A percentile compares a stretch with the other conserved stretches of the same genome.
These are phyloP conservation scores for Protostelium mycophagum DNA, from an alignment of 78 protist genomes.

Conservation along the genomic window DNA sequence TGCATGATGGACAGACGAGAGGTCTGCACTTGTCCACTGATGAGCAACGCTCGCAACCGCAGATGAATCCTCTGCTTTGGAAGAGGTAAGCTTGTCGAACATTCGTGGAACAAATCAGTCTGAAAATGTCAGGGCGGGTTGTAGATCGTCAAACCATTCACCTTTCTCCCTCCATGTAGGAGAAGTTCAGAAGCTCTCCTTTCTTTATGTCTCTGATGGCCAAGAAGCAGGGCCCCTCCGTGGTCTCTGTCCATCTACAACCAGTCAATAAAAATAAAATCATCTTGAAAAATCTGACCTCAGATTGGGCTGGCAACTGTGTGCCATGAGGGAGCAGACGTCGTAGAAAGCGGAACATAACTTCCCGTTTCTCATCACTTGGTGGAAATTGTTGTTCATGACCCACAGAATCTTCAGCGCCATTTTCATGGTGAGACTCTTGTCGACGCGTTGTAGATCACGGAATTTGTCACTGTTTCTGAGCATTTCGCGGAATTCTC, in stretches of 20 bases:
- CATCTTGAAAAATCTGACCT: background rate
- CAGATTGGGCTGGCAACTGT: background rate
- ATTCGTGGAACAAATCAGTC: background rate
- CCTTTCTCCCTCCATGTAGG: background rate
- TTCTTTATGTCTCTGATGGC: background rate
- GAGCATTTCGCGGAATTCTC: background rate
- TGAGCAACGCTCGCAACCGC: background rate
- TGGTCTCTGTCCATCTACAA: background rate
- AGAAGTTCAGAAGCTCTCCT: background rate
- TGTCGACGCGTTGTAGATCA: background rate
- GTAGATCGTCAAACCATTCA: too few relatives aligned
- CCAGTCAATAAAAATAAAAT: background rate
- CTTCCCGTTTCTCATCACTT: background rate
- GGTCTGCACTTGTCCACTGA: background rate
- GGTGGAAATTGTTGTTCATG: background rate
- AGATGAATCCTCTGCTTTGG: background rate
- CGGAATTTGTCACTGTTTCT: background rate
- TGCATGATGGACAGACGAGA: background rate
- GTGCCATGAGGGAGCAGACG: background rate
- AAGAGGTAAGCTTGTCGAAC: background rate
- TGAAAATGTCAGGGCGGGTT: too few relatives aligned
- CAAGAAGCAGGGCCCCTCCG: background rate
- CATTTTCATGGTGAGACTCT: background rate
- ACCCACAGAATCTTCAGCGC: background rate
- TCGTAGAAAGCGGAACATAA: background rate